A percentile compares a stretch with the other conserved stretches of the same genome.
These are phyloP conservation scores for Astragalus glycyphyllos DNA, from an alignment of 306 rosid species.

Conservation along the genomic window DNA sequence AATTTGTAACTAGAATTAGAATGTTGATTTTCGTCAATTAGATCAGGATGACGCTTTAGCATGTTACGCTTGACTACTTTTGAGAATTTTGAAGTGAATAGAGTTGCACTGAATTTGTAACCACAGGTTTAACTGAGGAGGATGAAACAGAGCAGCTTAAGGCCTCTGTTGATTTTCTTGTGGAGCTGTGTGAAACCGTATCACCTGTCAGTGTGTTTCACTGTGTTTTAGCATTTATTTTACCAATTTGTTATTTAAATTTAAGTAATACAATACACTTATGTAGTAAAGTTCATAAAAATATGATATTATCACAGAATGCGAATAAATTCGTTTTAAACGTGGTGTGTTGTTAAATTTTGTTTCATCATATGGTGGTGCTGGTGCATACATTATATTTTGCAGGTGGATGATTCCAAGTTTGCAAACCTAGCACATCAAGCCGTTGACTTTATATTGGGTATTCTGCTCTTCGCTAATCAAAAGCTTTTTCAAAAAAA, in stretches of 20 bases:
- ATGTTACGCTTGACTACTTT: neutral
- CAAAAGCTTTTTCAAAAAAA: too few species aligned
- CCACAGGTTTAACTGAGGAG: slow-evolving; percentile 58
- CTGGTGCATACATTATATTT: slow-evolving; percentile 8
- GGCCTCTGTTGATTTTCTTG: slow-evolving; percentile 84
- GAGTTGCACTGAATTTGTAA: slow-evolving; percentile 19
- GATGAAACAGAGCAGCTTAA: slow-evolving; percentile 81
- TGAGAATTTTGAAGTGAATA: slow-evolving; percentile 27
- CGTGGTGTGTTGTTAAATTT: slow-evolving; percentile 12
- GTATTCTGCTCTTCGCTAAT: slow-evolving; percentile 45
- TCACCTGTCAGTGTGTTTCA: slow-evolving; percentile 60
- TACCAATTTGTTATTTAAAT: slow-evolving; percentile 2
- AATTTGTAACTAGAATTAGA: slow-evolving; percentile 15
- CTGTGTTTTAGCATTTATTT: neutral
- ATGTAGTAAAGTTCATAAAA: neutral
- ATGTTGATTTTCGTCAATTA: slow-evolving; percentile 9
- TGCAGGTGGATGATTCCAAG: slow-evolving; percentile 69
- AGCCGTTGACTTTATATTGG: slow-evolving; percentile 88
- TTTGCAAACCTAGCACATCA: slow-evolving; percentile 80
- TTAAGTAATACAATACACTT: neutral
- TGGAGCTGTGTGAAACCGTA: slow-evolving; percentile 74
- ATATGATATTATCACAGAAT: slow-evolving; percentile 8
- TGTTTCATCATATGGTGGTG: neutral
- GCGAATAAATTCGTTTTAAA: neutral
- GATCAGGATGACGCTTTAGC: neutral